Percentiles rank a stretch among this genome's conserved stretches.
Evolutionary conservation across 2,329 filamentous ascomycete genomes (phyloP).

Genomic region (Phyllosticta capitalensis): DNA sequence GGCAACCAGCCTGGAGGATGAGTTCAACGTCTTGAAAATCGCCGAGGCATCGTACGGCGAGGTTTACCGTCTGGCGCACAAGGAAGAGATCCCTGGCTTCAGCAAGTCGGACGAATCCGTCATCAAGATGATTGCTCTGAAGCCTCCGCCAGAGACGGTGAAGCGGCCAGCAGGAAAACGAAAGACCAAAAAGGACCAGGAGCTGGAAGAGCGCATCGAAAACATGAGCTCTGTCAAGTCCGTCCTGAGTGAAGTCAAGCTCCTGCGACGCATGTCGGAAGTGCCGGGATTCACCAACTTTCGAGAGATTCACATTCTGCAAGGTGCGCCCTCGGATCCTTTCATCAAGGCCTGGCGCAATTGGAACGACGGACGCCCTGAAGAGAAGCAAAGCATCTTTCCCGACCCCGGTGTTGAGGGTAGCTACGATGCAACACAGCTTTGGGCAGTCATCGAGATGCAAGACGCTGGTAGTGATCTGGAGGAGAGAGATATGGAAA

Average conservation of each 20-base stretch:
- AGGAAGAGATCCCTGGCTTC: slow-evolving; percentile 17
- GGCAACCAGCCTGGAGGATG: slow-evolving; percentile 30
- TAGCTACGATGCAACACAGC: slow-evolving; percentile 45
- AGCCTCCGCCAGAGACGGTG: slow-evolving; percentile 16
- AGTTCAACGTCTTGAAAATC: slow-evolving; percentile 48
- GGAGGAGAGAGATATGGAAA: slow-evolving; percentile 14
- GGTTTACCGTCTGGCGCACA: slow-evolving; percentile 48
- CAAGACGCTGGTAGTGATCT: slow-evolving; percentile 53
- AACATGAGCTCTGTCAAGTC: slow-evolving; percentile 36
- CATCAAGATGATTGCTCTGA: slow-evolving; percentile 37
- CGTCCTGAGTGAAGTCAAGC: slow-evolving; percentile 38
- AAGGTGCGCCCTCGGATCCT: slow-evolving; percentile 43
- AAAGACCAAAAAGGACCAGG: slow-evolving; percentile 17
- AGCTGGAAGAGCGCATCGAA: slow-evolving; percentile 28
- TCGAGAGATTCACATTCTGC: slow-evolving; percentile 47
- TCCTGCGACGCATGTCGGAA: slow-evolving; percentile 48
- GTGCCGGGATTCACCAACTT: slow-evolving; percentile 56
- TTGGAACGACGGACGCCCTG: slow-evolving; percentile 35
- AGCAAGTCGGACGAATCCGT: slow-evolving; percentile 34
- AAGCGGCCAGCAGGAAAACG: neutral
- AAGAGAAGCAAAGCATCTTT: slow-evolving; percentile 41
- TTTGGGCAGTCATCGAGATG: slow-evolving; percentile 59
- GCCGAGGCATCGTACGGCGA: slow-evolving; percentile 59
- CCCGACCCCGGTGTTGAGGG: slow-evolving; percentile 46
- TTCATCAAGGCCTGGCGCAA: slow-evolving; percentile 40